These are phyloP conservation scores for Cladophialophora immunda DNA, from an alignment of 2,329 filamentous ascomycete species.

Conservation along the genomic window DNA sequence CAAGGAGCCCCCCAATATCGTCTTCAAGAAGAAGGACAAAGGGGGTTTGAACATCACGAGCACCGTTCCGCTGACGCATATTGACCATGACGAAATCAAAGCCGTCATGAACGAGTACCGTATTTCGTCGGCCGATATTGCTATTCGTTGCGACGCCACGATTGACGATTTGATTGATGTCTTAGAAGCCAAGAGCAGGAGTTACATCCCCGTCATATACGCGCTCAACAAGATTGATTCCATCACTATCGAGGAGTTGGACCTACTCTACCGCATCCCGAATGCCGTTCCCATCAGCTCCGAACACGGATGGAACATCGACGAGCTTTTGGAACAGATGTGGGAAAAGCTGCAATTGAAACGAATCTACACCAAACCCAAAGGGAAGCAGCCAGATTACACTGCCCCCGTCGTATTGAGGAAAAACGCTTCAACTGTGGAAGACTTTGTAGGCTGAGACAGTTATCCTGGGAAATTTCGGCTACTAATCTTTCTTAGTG, in stretches of 20 bases:
- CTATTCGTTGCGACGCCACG: conserved; percentile 96
- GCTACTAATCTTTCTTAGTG: conserved; percentile 67
- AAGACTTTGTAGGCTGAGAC: conserved; percentile 86
- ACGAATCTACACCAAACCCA: conserved; percentile 97
- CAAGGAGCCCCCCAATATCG: conserved; percentile 95
- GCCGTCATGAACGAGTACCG: conserved; percentile 97
- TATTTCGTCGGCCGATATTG: conserved; percentile 95
- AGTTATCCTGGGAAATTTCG: conserved; percentile 34
- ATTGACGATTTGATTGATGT: conserved; percentile 97
- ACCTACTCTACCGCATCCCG: conserved; percentile 94
- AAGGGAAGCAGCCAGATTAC: conserved; percentile 94
- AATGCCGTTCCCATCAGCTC: conserved; percentile 97
- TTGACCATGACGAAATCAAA: conserved; percentile 95
- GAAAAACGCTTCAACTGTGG: conserved; percentile 82
- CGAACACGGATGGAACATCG: conserved; percentile 97
- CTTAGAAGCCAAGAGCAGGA: conserved; percentile 90
- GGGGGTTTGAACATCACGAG: conserved; percentile 96
- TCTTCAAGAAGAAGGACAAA: conserved; percentile 99
- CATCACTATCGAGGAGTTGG: conserved; percentile 96
- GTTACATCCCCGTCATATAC: conserved; percentile 99
- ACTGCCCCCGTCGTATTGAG: conserved; percentile 87
- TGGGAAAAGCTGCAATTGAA: conserved; percentile 95
- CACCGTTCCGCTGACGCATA: conserved; percentile 89
- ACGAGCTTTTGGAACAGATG: conserved; percentile 97
- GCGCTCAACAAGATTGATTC: conserved; percentile 99